Percentiles rank a stretch among this genome's conserved stretches.
These are phyloP conservation scores for Citeromyces matritensis DNA, from an alignment of 805 yeast genomes.

Conservation along the genomic window DNA sequence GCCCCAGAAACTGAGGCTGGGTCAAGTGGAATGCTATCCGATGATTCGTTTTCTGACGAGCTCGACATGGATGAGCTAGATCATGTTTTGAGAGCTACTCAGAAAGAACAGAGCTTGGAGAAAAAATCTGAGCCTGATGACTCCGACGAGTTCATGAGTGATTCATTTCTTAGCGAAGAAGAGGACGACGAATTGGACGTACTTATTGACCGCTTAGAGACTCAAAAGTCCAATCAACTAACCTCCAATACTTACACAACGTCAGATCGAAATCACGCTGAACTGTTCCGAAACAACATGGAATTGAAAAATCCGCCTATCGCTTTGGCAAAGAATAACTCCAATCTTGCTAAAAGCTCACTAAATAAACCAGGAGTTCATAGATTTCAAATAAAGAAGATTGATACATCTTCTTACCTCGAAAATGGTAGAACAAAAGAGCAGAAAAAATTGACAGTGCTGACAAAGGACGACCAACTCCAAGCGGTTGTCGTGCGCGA, in stretches of 20 bases:
- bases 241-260: constrained; percentile 3
- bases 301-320: neutral
- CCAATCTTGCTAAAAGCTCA: constrained; percentile 21
- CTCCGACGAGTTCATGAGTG: constrained; percentile 10
- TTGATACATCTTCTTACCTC: constrained; percentile 17
- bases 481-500: constrained; percentile 41
- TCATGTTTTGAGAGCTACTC: constrained; percentile 3
- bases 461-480: constrained; percentile 15
- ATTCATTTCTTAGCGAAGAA: constrained; percentile 9
- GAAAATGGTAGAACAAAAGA: constrained; percentile 13
- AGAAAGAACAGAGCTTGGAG: constrained; percentile 2
- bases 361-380: constrained; percentile 28
- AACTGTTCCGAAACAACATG: constrained; percentile 1
- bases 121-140: neutral
- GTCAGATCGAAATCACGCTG: neutral
- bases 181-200: constrained; percentile 5
- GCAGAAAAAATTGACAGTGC: constrained; percentile 42
- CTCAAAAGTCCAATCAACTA: constrained; percentile 5
- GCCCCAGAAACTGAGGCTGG: too few species aligned
- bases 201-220: constrained; percentile 17
- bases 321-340: neutral
- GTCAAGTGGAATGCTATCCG: too few species aligned
- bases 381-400: constrained; percentile 26
- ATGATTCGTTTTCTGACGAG: constrained; percentile 12
- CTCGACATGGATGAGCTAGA: constrained; percentile 15